A percentile compares a stretch with the other conserved stretches of the same genome.
These are phyloP conservation scores for Pichia sp. DNA, from an alignment of 1,139 yeast species.

Conservation along the genomic window DNA sequence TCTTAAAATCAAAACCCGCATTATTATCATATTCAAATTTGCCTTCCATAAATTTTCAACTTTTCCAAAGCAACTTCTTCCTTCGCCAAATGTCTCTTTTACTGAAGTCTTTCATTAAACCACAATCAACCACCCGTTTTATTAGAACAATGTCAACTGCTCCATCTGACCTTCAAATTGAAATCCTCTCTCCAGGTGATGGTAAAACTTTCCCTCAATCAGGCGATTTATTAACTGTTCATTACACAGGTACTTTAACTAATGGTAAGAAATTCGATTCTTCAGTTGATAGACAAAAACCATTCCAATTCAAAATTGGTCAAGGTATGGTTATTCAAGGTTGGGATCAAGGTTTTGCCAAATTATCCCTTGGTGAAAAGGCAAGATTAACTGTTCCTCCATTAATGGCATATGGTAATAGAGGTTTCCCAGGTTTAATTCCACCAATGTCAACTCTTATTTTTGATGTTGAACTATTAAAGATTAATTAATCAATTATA, in stretches of 20 bases:
- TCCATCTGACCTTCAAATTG: constrained; percentile 23
- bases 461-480: constrained; percentile 86
- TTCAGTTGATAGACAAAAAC: constrained; percentile 87
- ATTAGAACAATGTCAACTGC: constrained; percentile 9
- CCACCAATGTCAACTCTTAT: constrained; percentile 94
- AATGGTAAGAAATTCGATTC: constrained; percentile 94
- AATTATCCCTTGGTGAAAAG: constrained; percentile 86
- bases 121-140: neutral
- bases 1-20: neutral
- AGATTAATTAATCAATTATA: constrained; percentile 48
- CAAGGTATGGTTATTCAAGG: constrained; percentile 95
- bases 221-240: constrained; percentile 87
- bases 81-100: neutral
- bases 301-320: constrained; percentile 89
- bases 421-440: constrained; percentile 93
- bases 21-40: neutral
- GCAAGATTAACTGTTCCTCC: constrained; percentile 91
- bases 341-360: constrained; percentile 92
- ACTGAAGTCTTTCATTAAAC: neutral
- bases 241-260: constrained; percentile 91
- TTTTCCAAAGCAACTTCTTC: neutral
- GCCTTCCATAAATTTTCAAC: neutral
- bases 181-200: constrained; percentile 44
- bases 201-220: constrained; percentile 77
- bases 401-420: constrained; percentile 84